A percentile compares a stretch with the other conserved stretches of the same genome.
These are phyloP conservation scores for Alternaria angustiovoidea DNA, from an alignment of 2,329 filamentous ascomycete species.

Conservation along the genomic window DNA sequence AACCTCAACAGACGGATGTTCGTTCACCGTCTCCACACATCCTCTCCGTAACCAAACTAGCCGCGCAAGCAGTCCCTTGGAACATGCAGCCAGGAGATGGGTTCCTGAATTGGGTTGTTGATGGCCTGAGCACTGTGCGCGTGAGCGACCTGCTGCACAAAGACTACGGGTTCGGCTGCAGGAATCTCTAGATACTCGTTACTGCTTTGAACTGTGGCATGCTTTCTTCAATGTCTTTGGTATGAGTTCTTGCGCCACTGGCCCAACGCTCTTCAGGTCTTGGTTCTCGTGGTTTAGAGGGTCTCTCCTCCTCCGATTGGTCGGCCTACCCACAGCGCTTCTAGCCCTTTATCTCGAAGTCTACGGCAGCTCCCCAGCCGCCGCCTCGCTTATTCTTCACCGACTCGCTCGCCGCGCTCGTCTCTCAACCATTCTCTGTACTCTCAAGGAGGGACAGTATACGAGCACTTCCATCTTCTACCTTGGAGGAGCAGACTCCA, in stretches of 20 bases:
- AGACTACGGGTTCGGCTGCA: constrained; percentile 24
- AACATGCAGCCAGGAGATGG: constrained; percentile 20
- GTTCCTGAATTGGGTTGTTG: constrained; percentile 21
- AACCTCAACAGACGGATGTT: background rate
- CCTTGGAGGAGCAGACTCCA: constrained; percentile 34
- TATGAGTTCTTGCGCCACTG: constrained; percentile 44
- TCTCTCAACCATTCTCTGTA: constrained; percentile 34
- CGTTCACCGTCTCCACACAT: constrained; percentile 2
- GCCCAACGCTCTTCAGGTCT: constrained; percentile 38
- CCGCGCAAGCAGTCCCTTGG: constrained; percentile 30
- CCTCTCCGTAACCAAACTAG: constrained; percentile 19
- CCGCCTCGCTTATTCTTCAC: constrained; percentile 45
- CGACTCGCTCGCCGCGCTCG: constrained; percentile 44
- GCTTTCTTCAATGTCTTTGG: constrained; percentile 36
- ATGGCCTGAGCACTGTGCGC: constrained; percentile 26
- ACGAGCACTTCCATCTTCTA: constrained; percentile 29
- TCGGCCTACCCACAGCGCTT: constrained; percentile 39
- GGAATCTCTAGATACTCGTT: constrained; percentile 12
- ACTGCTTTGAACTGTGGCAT: constrained; percentile 33
- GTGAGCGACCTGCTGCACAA: constrained; percentile 26
- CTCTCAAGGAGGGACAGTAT: constrained; percentile 31
- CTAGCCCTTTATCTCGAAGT: constrained; percentile 44
- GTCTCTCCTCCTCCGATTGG: constrained; percentile 34
- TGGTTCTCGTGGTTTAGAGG: constrained; percentile 40
- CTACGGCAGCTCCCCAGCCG: constrained; percentile 38